Base-by-base conservation (phyloP, 2,329 filamentous ascomycete genomes). In the Fusarium abutilonis region DNA sequence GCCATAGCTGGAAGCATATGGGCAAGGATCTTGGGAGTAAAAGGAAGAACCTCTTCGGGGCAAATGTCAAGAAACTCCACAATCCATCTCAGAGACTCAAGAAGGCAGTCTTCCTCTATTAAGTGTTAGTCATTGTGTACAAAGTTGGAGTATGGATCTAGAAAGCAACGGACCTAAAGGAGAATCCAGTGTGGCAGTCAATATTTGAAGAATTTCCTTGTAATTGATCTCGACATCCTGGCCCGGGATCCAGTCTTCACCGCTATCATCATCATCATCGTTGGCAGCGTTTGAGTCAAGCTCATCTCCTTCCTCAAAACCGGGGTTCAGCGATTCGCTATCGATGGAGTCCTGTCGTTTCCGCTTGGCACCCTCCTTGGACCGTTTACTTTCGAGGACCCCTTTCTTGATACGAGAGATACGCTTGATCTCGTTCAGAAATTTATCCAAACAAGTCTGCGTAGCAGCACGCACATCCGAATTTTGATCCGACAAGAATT, bases 61-160 rank as follows among this genome's bases (percentile, higher is more conserved):
- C 93, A 97, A 41, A 99, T 98, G 63, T 98, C 93, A 67, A 99
- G 90, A 74, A 99, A 97, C 57, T 90, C 91, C 66, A 97, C 93
- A 64, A 99, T 93, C 95, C 95, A 99, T 61, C 92, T 87, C 26
- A 99, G 81, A 4, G 93, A 93, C 49, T 96, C 96, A 35, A 97
- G 83, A 40, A 97, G 85, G 64, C 96, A 93, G 71, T 97, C 92
- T 74, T 98, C 93, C 73, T 97, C 93, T 89, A 73, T 66, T 6
- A 1, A 14, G 44, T 19, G 53, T 70, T 49, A 73, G 64, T n/a
- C 43, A 42, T 28, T 3, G 5, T 28, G 31, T 21, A 31, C 14
- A n/a, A 49, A 21, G 8, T 26, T 26, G 23, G 23, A 26, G 23
- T 4, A 26, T 26, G 23, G 6, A 26, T 7, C 14, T 15, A 17